phyloP scores from a whole-genome alignment of 2,329 filamentous ascomycete species.

The Hortaea werneckii region DNA sequence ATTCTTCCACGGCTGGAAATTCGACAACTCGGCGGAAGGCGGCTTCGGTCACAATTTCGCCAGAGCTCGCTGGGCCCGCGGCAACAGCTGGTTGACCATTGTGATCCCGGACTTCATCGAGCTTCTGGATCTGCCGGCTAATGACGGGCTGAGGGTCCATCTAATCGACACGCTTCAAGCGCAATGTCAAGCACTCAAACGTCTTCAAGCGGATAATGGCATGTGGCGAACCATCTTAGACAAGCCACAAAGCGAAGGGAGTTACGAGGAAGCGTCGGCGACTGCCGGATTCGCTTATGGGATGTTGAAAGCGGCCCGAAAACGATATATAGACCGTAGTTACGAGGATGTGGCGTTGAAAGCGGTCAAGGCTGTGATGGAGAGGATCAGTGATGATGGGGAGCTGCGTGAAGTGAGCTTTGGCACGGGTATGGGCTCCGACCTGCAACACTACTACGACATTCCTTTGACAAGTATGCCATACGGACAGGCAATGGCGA shows the following conservation, averaged over 20 bases:
- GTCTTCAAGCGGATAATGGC: constrained; percentile 50
- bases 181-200: constrained; percentile 55
- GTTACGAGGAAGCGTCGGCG: constrained; percentile 66
- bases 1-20: constrained; percentile 78
- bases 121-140: constrained; percentile 49
- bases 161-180: constrained; percentile 55
- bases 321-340: constrained; percentile 59
- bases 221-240: constrained; percentile 70
- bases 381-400: constrained; percentile 54
- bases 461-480: constrained; percentile 73
- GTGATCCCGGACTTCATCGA: constrained; percentile 76
- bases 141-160: constrained; percentile 51
- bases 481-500: constrained; percentile 76
- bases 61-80: constrained; percentile 46
- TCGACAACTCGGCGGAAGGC: constrained; percentile 49
- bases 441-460: constrained; percentile 65
- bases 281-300: constrained; percentile 75
- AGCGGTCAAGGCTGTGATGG: constrained; percentile 57
- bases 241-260: constrained; percentile 53
- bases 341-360: constrained; percentile 53
- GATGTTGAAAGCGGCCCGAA: constrained; percentile 62
- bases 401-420: constrained; percentile 68
- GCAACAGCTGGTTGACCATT: constrained; percentile 69
- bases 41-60: constrained; percentile 47
- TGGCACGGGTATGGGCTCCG: constrained; percentile 66